A percentile compares a stretch with the other conserved stretches of the same genome.
These are phyloP conservation scores for Hypomontagnella submonticulosa DNA, from an alignment of 495 filamentous ascomycete genomes.

Conservation along the genomic window DNA sequence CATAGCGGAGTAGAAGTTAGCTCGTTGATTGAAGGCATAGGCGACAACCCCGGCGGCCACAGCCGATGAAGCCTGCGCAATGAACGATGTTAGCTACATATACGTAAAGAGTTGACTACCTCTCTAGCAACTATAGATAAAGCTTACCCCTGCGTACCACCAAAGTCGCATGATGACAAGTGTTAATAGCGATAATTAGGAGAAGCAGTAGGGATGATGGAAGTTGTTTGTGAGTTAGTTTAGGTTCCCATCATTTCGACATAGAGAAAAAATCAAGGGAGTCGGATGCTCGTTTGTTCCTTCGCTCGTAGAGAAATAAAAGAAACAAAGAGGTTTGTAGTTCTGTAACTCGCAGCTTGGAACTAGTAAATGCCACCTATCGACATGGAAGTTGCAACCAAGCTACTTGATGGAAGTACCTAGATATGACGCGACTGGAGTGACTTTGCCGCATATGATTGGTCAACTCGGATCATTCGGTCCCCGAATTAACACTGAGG, in stretches of 20 bases:
- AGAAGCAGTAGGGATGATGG: constrained; percentile 42
- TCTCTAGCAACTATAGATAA: constrained; percentile 16
- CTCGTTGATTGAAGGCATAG: constrained; percentile 90
- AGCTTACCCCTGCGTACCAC: constrained; percentile 68
- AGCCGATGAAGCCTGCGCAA: constrained; percentile 73
- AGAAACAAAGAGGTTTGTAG: background rate
- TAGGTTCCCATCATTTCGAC: constrained; percentile 48
- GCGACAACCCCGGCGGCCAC: constrained; percentile 84
- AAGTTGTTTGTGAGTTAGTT: constrained; percentile 12
- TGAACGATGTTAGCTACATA: constrained; percentile 29
- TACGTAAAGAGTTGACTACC: constrained; percentile 5
- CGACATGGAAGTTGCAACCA: constrained; percentile 2
- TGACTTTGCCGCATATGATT: constrained; percentile 28
- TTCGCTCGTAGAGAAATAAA: no score
- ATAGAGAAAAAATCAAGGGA: background rate
- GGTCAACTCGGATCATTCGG: constrained; percentile 35
- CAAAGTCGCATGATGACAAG: constrained; percentile 62
- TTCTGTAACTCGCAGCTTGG: background rate
- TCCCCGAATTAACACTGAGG: constrained; percentile 3
- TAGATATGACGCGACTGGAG: constrained; percentile 37
- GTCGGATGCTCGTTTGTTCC: constrained; percentile 21
- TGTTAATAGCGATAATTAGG: constrained; percentile 23
- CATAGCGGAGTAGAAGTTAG: constrained; percentile 97
- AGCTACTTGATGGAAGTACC: constrained; percentile 1
- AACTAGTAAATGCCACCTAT: constrained; percentile 43